A percentile compares a stretch with the other conserved stretches of the same genome.
Evolutionary conservation across 768 basidiomycete species (phyloP).

Genomic region (Lactarius evosmus): DNA sequence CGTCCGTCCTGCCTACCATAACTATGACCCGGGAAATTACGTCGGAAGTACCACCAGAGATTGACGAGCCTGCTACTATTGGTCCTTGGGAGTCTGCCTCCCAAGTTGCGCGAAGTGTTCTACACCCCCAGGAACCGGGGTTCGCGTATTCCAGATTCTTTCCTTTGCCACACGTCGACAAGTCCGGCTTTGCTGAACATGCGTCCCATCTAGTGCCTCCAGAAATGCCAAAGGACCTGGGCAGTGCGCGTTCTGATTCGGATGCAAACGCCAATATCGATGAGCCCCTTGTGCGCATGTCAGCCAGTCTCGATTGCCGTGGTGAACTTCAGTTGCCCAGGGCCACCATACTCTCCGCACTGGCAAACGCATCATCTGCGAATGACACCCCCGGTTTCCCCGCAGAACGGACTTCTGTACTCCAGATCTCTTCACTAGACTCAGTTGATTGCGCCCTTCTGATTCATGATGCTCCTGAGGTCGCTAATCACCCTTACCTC

Average conservation of each 20-base stretch:
- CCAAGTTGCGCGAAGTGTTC: slow-evolving; percentile 34
- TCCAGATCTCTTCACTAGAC: slow-evolving; percentile 16
- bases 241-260: background rate
- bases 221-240: background rate
- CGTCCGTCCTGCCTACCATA: background rate
- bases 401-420: background rate
- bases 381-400: background rate
- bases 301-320: background rate
- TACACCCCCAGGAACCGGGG: background rate
- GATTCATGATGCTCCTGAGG: background rate
- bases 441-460: slow-evolving; percentile 13
- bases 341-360: background rate
- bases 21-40: background rate
- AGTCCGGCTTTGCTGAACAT: background rate
- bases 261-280: background rate
- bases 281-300: background rate
- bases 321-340: background rate
- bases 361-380: background rate
- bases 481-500: background rate
- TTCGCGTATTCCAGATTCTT: slow-evolving; percentile 10
- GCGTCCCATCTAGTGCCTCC: background rate
- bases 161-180: slow-evolving; percentile 6
- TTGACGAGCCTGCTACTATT: slow-evolving; percentile 33
- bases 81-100: slow-evolving; percentile 58
- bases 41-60: background rate